Conservation (phyloP, 331 rosid genomes). For the Pyrus hybrid region DNA sequence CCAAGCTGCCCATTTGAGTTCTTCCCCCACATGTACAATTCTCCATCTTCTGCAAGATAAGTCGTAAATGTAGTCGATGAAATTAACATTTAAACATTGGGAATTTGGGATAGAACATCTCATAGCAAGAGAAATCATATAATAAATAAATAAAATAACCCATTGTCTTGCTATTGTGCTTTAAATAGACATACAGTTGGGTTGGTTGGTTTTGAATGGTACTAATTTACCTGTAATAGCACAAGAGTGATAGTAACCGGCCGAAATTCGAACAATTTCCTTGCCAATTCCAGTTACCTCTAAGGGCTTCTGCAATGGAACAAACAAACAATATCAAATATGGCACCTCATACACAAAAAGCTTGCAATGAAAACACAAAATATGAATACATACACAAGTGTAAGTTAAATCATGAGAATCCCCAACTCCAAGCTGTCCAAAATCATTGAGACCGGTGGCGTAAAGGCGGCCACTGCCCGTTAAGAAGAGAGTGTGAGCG, state of each 20-base stretch:
- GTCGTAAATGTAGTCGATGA: not conserved
- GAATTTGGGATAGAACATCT: not conserved
- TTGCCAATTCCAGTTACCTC: constrained; percentile 55
- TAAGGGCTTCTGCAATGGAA: constrained; percentile 32
- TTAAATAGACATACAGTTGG: too few species aligned
- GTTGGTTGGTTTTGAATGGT: not conserved
- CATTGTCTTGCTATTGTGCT: too few species aligned
- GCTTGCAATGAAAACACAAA: too few species aligned
- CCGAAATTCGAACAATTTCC: constrained; percentile 57
- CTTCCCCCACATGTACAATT: constrained; percentile 86
- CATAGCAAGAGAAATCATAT: not conserved
- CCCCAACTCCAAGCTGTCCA: constrained; percentile 79
- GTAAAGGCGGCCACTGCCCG: constrained; percentile 63
- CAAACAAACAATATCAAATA: too few species aligned
- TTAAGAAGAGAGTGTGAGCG: constrained; percentile 78
- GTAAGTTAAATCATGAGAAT: constrained; percentile 34
- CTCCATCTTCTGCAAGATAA: constrained; percentile 64
- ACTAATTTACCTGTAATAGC: constrained; percentile 61
- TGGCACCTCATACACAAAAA: too few species aligned
- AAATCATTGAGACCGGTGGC: constrained; percentile 86
- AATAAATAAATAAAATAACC: not conserved
- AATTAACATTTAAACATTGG: not conserved
- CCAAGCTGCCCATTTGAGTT: constrained; percentile 92
- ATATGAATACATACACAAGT: constrained; percentile 20
- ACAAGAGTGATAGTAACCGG: constrained; percentile 86